phyloP scores from a whole-genome alignment of 129 eudicot genomes.

The Escallonia rubra region DNA sequence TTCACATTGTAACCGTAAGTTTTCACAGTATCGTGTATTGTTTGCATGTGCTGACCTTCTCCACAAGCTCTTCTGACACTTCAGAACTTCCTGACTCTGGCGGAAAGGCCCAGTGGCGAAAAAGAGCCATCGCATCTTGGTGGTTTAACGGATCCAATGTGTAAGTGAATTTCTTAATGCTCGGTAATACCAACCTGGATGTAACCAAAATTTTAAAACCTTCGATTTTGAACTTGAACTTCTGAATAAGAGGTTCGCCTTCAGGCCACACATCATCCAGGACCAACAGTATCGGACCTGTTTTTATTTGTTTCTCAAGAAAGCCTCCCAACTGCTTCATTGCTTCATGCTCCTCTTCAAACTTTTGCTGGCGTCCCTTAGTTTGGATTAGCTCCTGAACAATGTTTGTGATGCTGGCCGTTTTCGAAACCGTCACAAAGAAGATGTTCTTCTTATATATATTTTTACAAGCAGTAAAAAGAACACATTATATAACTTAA shows the following conservation, averaged over 20 bases:
- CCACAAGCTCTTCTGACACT: slow-evolving; percentile 34
- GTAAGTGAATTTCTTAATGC: slow-evolving; percentile 27
- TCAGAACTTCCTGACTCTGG: neutral
- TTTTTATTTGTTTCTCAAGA: slow-evolving; percentile 7
- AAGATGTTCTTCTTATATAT: slow-evolving; percentile 35
- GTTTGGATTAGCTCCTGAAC: slow-evolving; percentile 25
- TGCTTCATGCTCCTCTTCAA: slow-evolving; percentile 44
- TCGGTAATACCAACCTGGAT: slow-evolving; percentile 35
- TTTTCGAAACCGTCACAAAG: slow-evolving; percentile 41
- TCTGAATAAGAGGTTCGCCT: slow-evolving; percentile 25
- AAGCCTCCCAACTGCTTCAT: slow-evolving; percentile 23
- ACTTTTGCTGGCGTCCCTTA: slow-evolving; percentile 7
- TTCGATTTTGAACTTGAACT: slow-evolving; percentile 20
- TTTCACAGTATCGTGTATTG: too few relatives aligned
- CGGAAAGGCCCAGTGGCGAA: slow-evolving; percentile 36
- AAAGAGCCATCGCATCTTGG: slow-evolving; percentile 40
- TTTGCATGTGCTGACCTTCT: slow-evolving; percentile 26
- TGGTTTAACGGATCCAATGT: slow-evolving; percentile 21
- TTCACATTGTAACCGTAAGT: too few relatives aligned
- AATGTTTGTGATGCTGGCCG: slow-evolving; percentile 19
- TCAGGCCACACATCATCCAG: slow-evolving; percentile 50
- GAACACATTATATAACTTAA: too few relatives aligned
- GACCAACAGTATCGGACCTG: slow-evolving; percentile 34
- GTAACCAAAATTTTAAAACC: slow-evolving; percentile 41
- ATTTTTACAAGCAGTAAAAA: slow-evolving; percentile 16